Evolutionary conservation across 2,329 filamentous ascomycete species (phyloP), one percentile per base, ranked within the genome.

Genomic region (Fusarium staphyleae): DNA sequence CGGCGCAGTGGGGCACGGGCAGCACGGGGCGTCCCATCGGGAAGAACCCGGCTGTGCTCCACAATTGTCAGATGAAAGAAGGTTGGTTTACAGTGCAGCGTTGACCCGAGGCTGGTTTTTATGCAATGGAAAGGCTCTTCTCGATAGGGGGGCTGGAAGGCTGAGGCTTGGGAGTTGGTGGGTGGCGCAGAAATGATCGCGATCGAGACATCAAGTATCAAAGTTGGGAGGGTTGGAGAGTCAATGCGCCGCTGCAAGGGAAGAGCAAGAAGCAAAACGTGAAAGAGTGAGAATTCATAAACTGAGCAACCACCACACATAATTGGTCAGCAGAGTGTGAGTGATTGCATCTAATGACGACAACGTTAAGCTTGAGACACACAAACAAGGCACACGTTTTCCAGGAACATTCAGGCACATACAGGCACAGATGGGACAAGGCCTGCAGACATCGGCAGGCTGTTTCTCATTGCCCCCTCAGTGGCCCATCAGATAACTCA

Each of bases 21-120:
- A 24, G 22, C 52, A 55, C 57, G 61, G 62, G 53, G 63, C 56
- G 56, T 66, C 58, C 66, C 64, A 66, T 64, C 65, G 66, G 66
- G 65, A 66, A 47, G 62, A 68, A 57, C 63, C 66, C 63, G 22
- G 40, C 46, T 60, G 52, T 34, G 60, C 64, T 64, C 64, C 64
- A 67, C 62, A 64, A 48, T 48, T 63, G 53, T 51, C 61, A 66
- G 43, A 52, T 39, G 39, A 59, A 57, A 41, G 50, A 37, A 45
- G 39, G 43, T 51, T 39, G 40, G 28, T 35, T 36, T 37, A 52
- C 33, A 9, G 22, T 24, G 22, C 22, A 43, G 40, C 51, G 40
- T 61, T 53, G 46, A 35, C 30, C 32, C 36, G 33, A 45, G 46
- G 46, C 41, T 60, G 48, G 57, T 14, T 24, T n/a, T 36, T 16